phyloP scores from a whole-genome alignment of 1,284 basidiomycete genomes.

The Trichosporon coremiiforme region DNA sequence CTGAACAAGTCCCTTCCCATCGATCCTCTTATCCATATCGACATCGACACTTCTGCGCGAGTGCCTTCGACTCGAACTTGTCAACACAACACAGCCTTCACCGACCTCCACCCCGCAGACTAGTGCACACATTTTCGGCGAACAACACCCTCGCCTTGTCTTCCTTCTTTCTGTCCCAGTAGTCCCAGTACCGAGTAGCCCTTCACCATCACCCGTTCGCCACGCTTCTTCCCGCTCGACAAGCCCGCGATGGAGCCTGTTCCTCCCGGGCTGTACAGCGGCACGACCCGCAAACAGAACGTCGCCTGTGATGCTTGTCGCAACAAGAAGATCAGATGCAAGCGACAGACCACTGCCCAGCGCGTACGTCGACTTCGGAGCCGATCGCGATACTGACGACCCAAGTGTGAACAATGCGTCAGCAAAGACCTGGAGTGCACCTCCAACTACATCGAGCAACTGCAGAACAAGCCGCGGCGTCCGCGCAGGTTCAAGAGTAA shows the following conservation, averaged over 20 bases:
- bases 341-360: slow-evolving; percentile 27
- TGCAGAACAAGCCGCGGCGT: slow-evolving; percentile 41
- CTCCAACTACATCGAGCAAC: slow-evolving; percentile 46
- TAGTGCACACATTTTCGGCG: background rate
- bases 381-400: slow-evolving; percentile 12
- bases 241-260: slow-evolving; percentile 23
- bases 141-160: background rate
- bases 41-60: background rate
- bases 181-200: too few species aligned
- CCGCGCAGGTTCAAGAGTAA: slow-evolving; percentile 29
- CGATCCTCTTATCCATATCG: background rate
- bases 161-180: background rate
- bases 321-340: slow-evolving; percentile 48
- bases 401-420: slow-evolving; percentile 49
- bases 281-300: slow-evolving; percentile 67
- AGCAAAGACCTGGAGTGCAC: slow-evolving; percentile 45
- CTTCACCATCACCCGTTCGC: background rate
- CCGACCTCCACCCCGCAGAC: background rate
- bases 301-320: slow-evolving; percentile 83
- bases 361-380: slow-evolving; percentile 22
- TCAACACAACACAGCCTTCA: background rate
- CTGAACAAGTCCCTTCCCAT: background rate
- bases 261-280: slow-evolving; percentile 24
- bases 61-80: background rate
- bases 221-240: background rate